Evolutionary conservation across 192 early-diverging fungal genomes (phyloP).

Genomic region (Funneliformis geosporum): DNA sequence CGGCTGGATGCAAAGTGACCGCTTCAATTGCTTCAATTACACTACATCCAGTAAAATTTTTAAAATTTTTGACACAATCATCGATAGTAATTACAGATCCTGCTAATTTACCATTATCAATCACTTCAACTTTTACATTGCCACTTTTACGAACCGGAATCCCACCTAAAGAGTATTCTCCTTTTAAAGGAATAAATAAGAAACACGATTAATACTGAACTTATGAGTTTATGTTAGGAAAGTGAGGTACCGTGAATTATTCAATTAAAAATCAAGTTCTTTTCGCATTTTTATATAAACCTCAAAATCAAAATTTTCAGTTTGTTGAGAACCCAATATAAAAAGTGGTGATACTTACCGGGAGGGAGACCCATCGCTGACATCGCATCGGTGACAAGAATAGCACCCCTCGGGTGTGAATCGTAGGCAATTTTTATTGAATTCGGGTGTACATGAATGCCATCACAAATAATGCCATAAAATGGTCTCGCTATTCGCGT

Average conservation of each 20-base stretch:
- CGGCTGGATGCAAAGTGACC: slow-evolving; percentile 77
- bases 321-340: no score
- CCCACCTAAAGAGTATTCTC: slow-evolving; percentile 66
- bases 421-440: slow-evolving; percentile 80
- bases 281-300: no score
- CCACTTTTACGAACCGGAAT: slow-evolving; percentile 64
- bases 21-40: slow-evolving; percentile 79
- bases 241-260: no score
- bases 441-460: slow-evolving; percentile 81
- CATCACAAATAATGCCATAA: slow-evolving; percentile 85
- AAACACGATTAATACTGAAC: no score
- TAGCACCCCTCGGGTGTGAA: slow-evolving; percentile 72
- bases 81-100: slow-evolving; percentile 69
- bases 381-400: slow-evolving; percentile 84
- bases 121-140: slow-evolving; percentile 67
- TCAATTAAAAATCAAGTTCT: no score
- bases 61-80: slow-evolving; percentile 77
- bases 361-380: slow-evolving; percentile 71
- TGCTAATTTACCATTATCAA: slow-evolving; percentile 74
- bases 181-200: background rate
- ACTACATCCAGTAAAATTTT: slow-evolving; percentile 72
- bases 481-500: slow-evolving; percentile 61
- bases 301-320: no score
- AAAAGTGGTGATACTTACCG: slow-evolving; percentile 34
- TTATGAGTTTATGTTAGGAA: no score